Percentiles rank a stretch among this genome's conserved stretches.
Conservation (phyloP, 2,329 filamentous ascomycete genomes). For the Epichloe sylvatica region DNA sequence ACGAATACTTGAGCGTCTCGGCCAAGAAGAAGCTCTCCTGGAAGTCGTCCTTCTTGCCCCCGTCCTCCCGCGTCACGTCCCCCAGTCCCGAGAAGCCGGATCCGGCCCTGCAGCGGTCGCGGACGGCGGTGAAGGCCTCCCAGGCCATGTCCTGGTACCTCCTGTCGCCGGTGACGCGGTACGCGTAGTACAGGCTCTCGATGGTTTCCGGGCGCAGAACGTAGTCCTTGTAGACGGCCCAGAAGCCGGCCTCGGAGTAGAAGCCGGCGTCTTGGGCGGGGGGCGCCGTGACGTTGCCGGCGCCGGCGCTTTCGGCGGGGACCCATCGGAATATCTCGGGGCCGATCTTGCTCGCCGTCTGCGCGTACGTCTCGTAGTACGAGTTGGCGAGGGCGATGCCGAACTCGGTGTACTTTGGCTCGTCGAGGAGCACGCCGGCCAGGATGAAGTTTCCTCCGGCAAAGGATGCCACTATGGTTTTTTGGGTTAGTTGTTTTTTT, state of each 20-base stretch:
- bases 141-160: conserved; percentile 78
- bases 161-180: conserved; percentile 57
- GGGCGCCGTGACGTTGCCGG: conserved; percentile 22
- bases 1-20: conserved; percentile 75
- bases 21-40: conserved; percentile 84
- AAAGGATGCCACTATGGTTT: conserved; percentile 57
- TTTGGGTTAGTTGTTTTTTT: neutral
- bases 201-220: conserved; percentile 67
- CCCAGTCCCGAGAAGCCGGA: conserved; percentile 53
- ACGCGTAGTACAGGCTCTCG: conserved; percentile 78
- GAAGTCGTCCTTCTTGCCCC: conserved; percentile 53
- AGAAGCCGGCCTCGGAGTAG: conserved; percentile 41
- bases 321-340: conserved; percentile 59
- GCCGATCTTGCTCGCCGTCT: conserved; percentile 58
- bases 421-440: conserved; percentile 54
- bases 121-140: conserved; percentile 60
- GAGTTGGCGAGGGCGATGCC: conserved; percentile 57
- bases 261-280: conserved; percentile 49
- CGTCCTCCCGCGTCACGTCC: conserved; percentile 50
- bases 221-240: conserved; percentile 30
- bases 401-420: conserved; percentile 55
- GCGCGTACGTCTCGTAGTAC: conserved; percentile 62
- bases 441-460: conserved; percentile 77
- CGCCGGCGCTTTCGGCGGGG: conserved; percentile 13
- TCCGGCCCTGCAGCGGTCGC: conserved; percentile 44